Base-by-base conservation (phyloP, 2,329 filamentous ascomycete genomes). In the Sarocladium strictum region DNA sequence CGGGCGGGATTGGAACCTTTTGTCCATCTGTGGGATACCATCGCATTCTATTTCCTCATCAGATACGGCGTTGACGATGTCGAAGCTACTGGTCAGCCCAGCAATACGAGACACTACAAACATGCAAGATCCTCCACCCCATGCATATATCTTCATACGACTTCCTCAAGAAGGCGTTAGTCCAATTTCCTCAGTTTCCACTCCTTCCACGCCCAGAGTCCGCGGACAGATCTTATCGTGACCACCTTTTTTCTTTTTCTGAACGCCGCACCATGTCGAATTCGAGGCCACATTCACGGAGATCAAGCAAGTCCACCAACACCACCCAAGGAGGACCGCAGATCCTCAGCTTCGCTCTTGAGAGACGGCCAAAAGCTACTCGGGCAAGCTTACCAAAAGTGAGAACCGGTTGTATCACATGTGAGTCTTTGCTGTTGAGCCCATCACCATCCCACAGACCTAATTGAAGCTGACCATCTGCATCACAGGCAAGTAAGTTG, bases 351-450 rank as follows among this genome's bases (percentile, higher is more conserved):
- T 69, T 68, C 55, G 60, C 67, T 9, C 56, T 69, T 7, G 57
- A 62, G 24, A 64, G 61, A 40, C 60, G 65, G 9, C 66, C 66
- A 7, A 61, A 64, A 19, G 63, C 62, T 17, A 67, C 61, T 1
- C 57, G 67, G 21, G 61, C 64, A 33, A 65, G 61, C 32, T 59
- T 59, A n/a, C 57, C 61, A 45, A 65, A 65, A 50, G 64, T 65
- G 9, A 56, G 63, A 9, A 65, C 64, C 5, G 63, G 64, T 7
- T 66, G 64, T 40, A 56, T 62, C 29, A 63, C 63, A 51, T 66
- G 64, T 66, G 56, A 63, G 64, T 60, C 35, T 26, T 19, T n/a
- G n/a, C n/a, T n/a, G n/a, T n/a, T n/a, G n/a, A n/a, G 14, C 17
- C 37, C 37, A n/a, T n/a, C 7, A 19, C 37, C 15, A 26, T n/a